phyloP scores from a whole-genome alignment of 441 rosid species.

The Brassica hybrid region DNA sequence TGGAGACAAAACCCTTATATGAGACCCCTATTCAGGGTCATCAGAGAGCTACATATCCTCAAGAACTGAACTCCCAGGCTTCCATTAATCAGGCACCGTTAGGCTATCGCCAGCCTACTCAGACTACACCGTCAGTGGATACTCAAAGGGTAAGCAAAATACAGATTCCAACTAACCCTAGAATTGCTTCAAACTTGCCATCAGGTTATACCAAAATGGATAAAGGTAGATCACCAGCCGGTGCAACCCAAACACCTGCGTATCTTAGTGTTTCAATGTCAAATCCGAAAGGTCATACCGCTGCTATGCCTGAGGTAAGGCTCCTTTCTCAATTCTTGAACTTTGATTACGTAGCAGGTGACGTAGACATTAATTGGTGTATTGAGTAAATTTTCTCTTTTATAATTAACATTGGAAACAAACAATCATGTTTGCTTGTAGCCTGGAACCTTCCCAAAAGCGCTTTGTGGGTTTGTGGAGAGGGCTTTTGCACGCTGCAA shows the following conservation, averaged over 20 bases:
- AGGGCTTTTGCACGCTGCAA: constrained; percentile 85
- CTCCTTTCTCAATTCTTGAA: constrained; percentile 7
- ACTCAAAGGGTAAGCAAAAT: constrained; percentile 77
- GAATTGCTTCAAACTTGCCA: constrained; percentile 90
- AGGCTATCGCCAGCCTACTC: constrained; percentile 60
- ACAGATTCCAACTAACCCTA: constrained; percentile 97
- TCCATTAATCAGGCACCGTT: constrained; percentile 63
- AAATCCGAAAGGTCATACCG: constrained; percentile 67
- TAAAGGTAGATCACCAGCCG: constrained; percentile 58
- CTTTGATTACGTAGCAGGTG: constrained; percentile 19
- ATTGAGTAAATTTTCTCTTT: not conserved
- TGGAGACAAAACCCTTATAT: constrained; percentile 64
- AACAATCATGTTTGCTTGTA: constrained; percentile 45
- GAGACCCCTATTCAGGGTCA: constrained; percentile 75
- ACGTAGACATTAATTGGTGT: constrained; percentile 28
- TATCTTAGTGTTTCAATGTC: constrained; percentile 78
- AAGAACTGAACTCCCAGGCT: constrained; percentile 64
- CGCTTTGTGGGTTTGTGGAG: constrained; percentile 84
- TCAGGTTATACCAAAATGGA: constrained; percentile 68
- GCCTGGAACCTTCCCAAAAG: constrained; percentile 77
- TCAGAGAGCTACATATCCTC: constrained; percentile 62
- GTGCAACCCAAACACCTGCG: constrained; percentile 72
- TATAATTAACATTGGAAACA: constrained; percentile 19
- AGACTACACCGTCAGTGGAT: constrained; percentile 55
- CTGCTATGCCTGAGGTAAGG: constrained; percentile 76